Evolutionary conservation across 1,284 basidiomycete species (phyloP), one percentile per base, ranked within the genome.

Genomic region (Marasmius tenuissimus): DNA sequence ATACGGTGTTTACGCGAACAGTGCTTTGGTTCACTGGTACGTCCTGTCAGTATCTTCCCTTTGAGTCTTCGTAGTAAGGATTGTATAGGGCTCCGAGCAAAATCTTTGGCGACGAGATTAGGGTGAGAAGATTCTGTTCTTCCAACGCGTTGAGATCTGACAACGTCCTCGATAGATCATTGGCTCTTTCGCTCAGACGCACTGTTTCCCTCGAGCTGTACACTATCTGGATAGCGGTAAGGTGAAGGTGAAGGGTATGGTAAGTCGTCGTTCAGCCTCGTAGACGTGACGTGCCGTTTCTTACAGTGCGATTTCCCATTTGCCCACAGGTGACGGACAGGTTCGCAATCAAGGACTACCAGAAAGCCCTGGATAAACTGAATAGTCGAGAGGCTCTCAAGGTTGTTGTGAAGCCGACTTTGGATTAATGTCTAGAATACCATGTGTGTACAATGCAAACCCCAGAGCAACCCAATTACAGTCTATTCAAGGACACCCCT

Each of bases 71-170:
- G 35, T 34, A 38, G 55, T 45, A 4, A 57, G 33, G 27, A 51
- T 60, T 59, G 63, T 65, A 59, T 63, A 49, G 62, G 64, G 12
- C 60, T 57, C 63, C 60, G 61, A 53, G 63, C 51, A 60, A 88
- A 79, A 95, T 96, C 67, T 95, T 95, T 71, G 82, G 85, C 11
- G 90, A 96, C 71, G 93, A 96, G 74, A 94, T 95, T 68, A 85
- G 78, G 71, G 91, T 90, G 60, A 9, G 60, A n/a, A 22, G 57
- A 57, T 22, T 20, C 33, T 59, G 11, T 2, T 20, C 0, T 14
- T 22, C 9, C 9, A 8, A n/a, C 2, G 40, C 48, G n/a, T 10
- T 60, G 34, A 6, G 11, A 33, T 42, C 11, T 27, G 27, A 27
- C 27, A 27, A 27, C 27, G 27, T 27, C 27, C 27, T 27, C 27